A percentile compares a stretch with the other conserved stretches of the same genome.
phyloP scores from a whole-genome alignment of 179 eudicot species.

The Pouteria campechiana region DNA sequence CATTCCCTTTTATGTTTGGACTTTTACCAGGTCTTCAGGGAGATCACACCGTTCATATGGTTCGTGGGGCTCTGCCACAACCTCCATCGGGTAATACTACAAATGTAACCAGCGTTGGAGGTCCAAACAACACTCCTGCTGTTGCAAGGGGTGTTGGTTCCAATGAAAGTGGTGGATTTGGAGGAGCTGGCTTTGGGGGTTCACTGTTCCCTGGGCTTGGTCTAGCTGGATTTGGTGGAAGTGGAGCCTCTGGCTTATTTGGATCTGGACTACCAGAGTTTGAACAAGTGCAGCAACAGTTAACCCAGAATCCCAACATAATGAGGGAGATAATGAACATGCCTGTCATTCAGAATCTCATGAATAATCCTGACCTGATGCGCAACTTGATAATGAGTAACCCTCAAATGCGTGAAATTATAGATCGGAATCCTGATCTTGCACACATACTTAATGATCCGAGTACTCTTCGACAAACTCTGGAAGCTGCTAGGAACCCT shows the following conservation, averaged over 20 bases:
- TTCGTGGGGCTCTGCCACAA: constrained; percentile 74
- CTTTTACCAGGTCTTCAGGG: constrained; percentile 94
- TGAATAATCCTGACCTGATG: constrained; percentile 94
- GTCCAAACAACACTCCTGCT: constrained; percentile 28
- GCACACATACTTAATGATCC: constrained; percentile 95
- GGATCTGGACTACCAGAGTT: constrained; percentile 81
- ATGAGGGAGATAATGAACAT: constrained; percentile 94
- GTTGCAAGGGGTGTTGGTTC: constrained; percentile 25
- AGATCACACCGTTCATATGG: constrained; percentile 94
- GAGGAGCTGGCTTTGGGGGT: constrained; percentile 54
- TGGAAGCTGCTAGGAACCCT: constrained; percentile 96
- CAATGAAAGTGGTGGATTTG: constrained; percentile 37
- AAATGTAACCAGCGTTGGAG: constrained; percentile 29
- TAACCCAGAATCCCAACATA: constrained; percentile 91
- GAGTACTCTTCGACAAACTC: constrained; percentile 78
- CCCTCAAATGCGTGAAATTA: constrained; percentile 98
- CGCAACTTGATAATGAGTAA: constrained; percentile 85
- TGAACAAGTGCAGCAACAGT: constrained; percentile 88
- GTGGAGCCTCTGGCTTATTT: constrained; percentile 39
- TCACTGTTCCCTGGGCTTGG: constrained; percentile 68
- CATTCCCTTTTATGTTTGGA: too few relatives aligned
- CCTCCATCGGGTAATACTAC: constrained; percentile 28
- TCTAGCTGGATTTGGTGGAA: constrained; percentile 36
- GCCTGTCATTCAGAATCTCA: constrained; percentile 84
- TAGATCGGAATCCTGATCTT: constrained; percentile 95